phyloP scores from a whole-genome alignment of 345 rosid genomes.

The Zanthoxylum bungeanum region DNA sequence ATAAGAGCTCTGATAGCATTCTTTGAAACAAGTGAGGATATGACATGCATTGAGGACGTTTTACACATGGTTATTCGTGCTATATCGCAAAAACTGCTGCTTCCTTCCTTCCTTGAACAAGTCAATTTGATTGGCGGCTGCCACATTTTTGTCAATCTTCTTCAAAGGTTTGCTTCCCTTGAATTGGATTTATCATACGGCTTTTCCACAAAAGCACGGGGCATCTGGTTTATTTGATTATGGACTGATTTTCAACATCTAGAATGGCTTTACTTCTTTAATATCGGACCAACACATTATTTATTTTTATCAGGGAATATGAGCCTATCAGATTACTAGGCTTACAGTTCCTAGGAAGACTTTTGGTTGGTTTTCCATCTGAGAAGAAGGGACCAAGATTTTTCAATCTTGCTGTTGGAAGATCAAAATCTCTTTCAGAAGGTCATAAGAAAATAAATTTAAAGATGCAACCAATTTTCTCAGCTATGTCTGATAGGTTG shows the following conservation, averaged over 20 bases:
- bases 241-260: not conserved
- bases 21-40: constrained; percentile 88
- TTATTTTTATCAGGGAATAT: constrained; percentile 52
- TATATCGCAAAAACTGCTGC: constrained; percentile 66
- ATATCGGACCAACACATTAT: not conserved
- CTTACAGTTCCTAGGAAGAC: constrained; percentile 91
- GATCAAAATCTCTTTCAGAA: constrained; percentile 61
- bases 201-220: not conserved
- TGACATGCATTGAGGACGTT: constrained; percentile 89
- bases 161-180: constrained; percentile 56
- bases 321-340: constrained; percentile 93
- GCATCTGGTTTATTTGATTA: not conserved
- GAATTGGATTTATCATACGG: not conserved
- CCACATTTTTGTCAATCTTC: constrained; percentile 84
- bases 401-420: constrained; percentile 78
- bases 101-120: constrained; percentile 81
- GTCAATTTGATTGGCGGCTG: constrained; percentile 82
- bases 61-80: constrained; percentile 91
- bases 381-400: constrained; percentile 86
- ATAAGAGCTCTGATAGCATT: constrained; percentile 71
- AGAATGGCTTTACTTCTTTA: constrained; percentile 5
- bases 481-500: constrained; percentile 69
- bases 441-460: constrained; percentile 48
- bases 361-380: constrained; percentile 75
- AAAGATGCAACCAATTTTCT: constrained; percentile 68